Evolutionary conservation across 306 rosid genomes (phyloP).

Genomic region (Adenanthera pavonina): DNA sequence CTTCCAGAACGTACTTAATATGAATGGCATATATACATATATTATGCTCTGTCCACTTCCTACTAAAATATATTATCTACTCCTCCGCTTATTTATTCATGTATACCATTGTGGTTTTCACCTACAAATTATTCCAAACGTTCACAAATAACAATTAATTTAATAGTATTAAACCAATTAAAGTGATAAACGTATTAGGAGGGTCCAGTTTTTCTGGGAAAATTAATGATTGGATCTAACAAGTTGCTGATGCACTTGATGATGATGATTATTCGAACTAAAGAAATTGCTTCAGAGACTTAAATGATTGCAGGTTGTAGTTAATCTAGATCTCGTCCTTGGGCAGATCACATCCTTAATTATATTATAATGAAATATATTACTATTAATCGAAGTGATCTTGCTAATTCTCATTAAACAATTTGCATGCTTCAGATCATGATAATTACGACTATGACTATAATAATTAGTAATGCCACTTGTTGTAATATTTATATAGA

Average conservation of each 20-base stretch:
- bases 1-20: neutral
- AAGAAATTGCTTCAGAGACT: neutral
- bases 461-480: neutral
- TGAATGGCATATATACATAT: neutral
- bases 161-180: neutral
- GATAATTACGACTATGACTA: neutral
- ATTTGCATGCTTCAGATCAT: neutral
- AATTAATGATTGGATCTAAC: neutral
- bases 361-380: neutral
- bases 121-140: neutral
- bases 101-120: neutral
- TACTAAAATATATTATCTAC: constrained; percentile 5
- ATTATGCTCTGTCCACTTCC: constrained; percentile 6
- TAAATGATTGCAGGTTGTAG: constrained; percentile 18
- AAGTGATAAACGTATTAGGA: neutral
- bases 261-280: neutral
- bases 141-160: neutral
- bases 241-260: constrained; percentile 20
- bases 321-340: constrained; percentile 3
- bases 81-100: neutral
- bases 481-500: too few species aligned
- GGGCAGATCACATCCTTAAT: neutral
- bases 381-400: neutral
- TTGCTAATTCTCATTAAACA: neutral
- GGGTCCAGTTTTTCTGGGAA: constrained; percentile 5